Evolutionary conservation across 495 filamentous ascomycete genomes (phyloP), one percentile per base, ranked within the genome.

Genomic region (Glonium stellatum): DNA sequence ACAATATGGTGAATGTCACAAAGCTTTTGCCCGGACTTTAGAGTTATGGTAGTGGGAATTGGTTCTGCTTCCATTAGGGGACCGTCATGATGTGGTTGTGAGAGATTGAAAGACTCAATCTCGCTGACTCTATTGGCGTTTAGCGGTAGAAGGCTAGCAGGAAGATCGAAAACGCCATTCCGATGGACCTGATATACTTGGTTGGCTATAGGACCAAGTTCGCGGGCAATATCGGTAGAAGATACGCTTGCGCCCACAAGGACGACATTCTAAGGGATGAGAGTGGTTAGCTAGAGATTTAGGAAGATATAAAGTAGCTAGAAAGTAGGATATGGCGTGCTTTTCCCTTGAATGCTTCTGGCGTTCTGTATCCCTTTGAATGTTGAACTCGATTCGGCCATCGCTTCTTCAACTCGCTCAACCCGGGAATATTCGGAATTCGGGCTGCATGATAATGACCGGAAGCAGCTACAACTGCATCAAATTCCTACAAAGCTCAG

Each of bases 391-490:
- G 61, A 0, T 78, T 80, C 0, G 87, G 87, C 58, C 88, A 81
- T 1, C 72, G 66, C 25, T 70, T 57, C 66, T 89, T 78, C 84
- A 82, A 81, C 44, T 64, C 67, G 44, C 69, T 58, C 15, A 87
- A 76, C 1, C 86, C 85, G 1, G 70, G 59, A 18, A 87, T 81
- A 31, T 78, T 72, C 0, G 91, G 91, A 9, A 93, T 73, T 67
- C 79, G 84, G 0, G 86, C 84, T 10, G 86, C 80, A 19, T 79
- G 78, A 69, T 86, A 93, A 67, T 96, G 90, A 0, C 91, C 91
- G 60, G 78, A 89, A 5, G 89, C 88, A 21, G 91, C 82, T 0
- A 92, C 82, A 4, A 96, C 82, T 11, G 88, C 88, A 73, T 96
- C 90, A 67, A 61, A 65, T 18, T 60, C 46, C 62, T 65, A 15